phyloP scores from a whole-genome alignment of 192 early-diverging fungal genomes.

The Coemansia asiatica region DNA sequence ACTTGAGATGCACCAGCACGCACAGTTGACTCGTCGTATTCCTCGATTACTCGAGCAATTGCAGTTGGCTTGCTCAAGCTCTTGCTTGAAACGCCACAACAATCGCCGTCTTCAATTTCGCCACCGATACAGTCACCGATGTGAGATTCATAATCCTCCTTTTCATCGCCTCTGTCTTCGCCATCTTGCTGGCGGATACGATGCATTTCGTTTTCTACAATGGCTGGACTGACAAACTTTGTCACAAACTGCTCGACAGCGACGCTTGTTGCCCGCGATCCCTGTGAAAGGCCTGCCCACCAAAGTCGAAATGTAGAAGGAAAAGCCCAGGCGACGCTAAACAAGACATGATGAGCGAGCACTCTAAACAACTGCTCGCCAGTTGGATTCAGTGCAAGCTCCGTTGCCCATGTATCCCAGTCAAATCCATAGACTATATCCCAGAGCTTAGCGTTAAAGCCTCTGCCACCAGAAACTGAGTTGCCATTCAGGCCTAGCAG shows the following conservation, averaged over 20 bases:
- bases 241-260: slow-evolving; percentile 38
- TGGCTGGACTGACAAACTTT: slow-evolving; percentile 11
- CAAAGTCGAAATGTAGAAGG: slow-evolving; percentile 43
- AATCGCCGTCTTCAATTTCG: not conserved
- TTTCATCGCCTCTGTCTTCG: slow-evolving; percentile 1
- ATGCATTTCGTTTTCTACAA: slow-evolving; percentile 20
- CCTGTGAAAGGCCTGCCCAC: slow-evolving; percentile 43
- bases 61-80: slow-evolving; percentile 6
- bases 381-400: slow-evolving; percentile 16
- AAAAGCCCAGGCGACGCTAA: slow-evolving; percentile 20
- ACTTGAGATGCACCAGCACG: slow-evolving; percentile 23
- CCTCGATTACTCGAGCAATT: slow-evolving; percentile 29
- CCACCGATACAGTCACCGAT: not conserved
- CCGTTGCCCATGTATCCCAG: slow-evolving; percentile 31
- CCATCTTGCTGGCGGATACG: slow-evolving; percentile 24
- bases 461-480: not conserved
- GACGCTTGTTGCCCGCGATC: slow-evolving; percentile 20
- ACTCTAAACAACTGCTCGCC: slow-evolving; percentile 26
- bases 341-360: slow-evolving; percentile 29
- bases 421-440: slow-evolving; percentile 19
- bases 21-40: slow-evolving; percentile 38
- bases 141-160: not conserved
- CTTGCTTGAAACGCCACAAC: not conserved
- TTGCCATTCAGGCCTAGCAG: slow-evolving; percentile 28
- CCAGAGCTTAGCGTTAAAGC: slow-evolving; percentile 23